Base-by-base conservation (phyloP, 805 yeast genomes). In the Candida sphagnicola region DNA sequence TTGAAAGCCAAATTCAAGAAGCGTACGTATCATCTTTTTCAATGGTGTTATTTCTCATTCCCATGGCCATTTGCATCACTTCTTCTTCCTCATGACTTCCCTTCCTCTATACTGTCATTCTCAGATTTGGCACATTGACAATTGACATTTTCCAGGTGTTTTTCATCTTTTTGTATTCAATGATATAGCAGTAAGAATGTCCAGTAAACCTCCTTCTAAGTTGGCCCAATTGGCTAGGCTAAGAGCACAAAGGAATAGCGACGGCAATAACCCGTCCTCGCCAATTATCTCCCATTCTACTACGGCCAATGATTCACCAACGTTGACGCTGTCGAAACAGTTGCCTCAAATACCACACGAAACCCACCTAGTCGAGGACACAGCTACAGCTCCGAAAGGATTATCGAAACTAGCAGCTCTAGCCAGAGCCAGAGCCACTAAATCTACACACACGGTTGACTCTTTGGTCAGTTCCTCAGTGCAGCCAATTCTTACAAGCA, bases 381-480 rank as follows among this genome's bases (percentile, higher is more conserved):
- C 34, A 13, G 14, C 25, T 26, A 18, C 21, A 19, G 19, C 25
- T 17, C 19, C 40, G 16, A 43, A 38, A 26, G 33, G 38, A 18
- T 24, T 28, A 37, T 70, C 79, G 4, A 74, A 73, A 46, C 53
- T 75, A 34, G 71, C 76, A 28, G 63, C 63, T 23, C 57, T 77
- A 48, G 79, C 79, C n/a, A 67, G 65, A 46, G 59, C 65, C 31
- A 61, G 72, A 41, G 46, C 31, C 10, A n/a, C 33, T 15, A 21
- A 35, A 34, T 19, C 26, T 24, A 13, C 8, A 21, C 8, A 6
- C 8, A 6, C 24, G 6, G 10, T 6, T 21, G 24, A n/a, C n/a
- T n/a, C n/a, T n/a, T n/a, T n/a, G n/a, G n/a, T n/a, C n/a, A n/a
- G n/a, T n/a, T n/a, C n/a, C n/a, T n/a, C n/a, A n/a, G n/a, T n/a